Evolutionary conservation across 2,329 filamentous ascomycete species (phyloP).

Genomic region (Colletotrichum navitas): DNA sequence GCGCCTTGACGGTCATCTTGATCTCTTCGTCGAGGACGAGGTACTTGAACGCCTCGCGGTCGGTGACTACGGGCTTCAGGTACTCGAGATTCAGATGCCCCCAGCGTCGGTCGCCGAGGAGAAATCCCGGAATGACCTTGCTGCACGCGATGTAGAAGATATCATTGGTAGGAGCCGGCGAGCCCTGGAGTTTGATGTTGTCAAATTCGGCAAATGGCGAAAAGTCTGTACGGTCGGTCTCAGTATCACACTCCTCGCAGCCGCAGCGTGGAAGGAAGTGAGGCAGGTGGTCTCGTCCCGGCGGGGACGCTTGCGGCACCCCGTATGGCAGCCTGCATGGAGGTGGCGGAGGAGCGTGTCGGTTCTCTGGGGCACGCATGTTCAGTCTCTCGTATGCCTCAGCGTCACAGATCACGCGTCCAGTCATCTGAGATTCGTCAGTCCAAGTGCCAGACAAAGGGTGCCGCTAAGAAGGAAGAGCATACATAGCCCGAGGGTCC

Average conservation of each 20-base stretch:
- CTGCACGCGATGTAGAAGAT: conserved; percentile 59
- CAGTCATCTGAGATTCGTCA: conserved; percentile 49
- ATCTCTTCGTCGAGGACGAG: conserved; percentile 63
- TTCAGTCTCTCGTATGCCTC: conserved; percentile 56
- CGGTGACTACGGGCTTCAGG: conserved; percentile 56
- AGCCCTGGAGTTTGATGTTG: conserved; percentile 52
- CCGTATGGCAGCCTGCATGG: not conserved
- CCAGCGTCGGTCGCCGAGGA: conserved; percentile 60
- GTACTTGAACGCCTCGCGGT: conserved; percentile 63
- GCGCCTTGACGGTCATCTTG: conserved; percentile 61
- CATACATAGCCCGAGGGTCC: conserved; percentile 50
- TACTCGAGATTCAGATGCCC: conserved; percentile 56
- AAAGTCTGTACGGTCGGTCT: conserved; percentile 43
- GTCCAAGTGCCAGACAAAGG: not conserved
- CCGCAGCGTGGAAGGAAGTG: conserved; percentile 56
- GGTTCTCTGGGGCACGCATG: conserved; percentile 46
- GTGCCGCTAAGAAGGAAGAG: too few species aligned
- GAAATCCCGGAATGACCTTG: conserved; percentile 61
- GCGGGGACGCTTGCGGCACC: conserved; percentile 22
- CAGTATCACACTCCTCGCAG: conserved; percentile 53
- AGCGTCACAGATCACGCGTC: conserved; percentile 59
- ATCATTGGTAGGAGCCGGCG: conserved; percentile 55
- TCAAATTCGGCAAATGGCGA: conserved; percentile 57
- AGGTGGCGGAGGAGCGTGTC: conserved; percentile 24
- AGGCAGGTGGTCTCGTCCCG: conserved; percentile 54